Evolutionary conservation across 345 rosid species (phyloP).

Genomic region (Camelina neglecta): DNA sequence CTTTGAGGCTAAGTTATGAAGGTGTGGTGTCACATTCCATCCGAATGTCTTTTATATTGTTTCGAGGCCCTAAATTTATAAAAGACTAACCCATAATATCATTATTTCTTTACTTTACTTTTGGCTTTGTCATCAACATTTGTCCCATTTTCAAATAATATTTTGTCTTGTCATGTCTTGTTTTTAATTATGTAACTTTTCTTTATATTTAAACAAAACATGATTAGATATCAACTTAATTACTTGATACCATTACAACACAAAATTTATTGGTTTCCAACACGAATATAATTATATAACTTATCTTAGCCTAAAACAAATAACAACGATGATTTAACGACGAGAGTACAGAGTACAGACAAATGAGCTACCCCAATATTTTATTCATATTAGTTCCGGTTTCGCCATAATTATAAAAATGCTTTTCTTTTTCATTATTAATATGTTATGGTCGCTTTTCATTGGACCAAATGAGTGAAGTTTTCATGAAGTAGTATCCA

Average conservation of each 20-base stretch:
- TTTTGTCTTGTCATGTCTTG: conserved; percentile 1
- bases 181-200: not conserved
- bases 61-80: conserved; percentile 15
- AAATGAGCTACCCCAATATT: not conserved
- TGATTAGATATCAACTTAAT: conserved; percentile 30
- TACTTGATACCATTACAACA: not conserved
- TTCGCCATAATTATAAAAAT: not conserved
- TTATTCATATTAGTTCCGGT: not conserved
- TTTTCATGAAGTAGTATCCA: not conserved
- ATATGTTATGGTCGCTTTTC: not conserved
- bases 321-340: not conserved
- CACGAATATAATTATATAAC: not conserved
- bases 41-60: conserved; percentile 37
- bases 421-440: not conserved
- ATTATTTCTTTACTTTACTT: conserved; percentile 25
- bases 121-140: conserved; percentile 34
- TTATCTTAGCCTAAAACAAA: not conserved
- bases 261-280: not conserved
- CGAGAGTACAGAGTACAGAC: not conserved
- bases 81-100: conserved; percentile 7
- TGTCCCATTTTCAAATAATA: conserved; percentile 9
- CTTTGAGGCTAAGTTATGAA: conserved; percentile 45
- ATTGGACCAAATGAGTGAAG: not conserved
- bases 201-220: not conserved
- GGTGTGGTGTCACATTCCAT: conserved; percentile 44